A percentile compares a stretch with the other conserved stretches of the same genome.
Evolutionary conservation across 2,329 filamentous ascomycete species (phyloP).

Genomic region (Fusarium setosum): DNA sequence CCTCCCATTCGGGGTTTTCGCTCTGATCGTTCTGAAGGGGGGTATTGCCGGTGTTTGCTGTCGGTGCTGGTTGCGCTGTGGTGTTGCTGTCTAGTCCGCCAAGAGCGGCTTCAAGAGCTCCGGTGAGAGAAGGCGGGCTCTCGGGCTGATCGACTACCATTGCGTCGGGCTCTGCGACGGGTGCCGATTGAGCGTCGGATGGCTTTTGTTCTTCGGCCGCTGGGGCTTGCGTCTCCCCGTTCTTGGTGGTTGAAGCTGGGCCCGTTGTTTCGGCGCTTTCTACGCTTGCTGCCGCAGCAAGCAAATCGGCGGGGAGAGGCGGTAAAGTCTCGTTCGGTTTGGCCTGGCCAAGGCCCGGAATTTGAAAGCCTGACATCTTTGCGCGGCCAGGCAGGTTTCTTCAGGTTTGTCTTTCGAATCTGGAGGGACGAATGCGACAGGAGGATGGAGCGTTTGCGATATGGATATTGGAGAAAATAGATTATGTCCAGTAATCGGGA

Average conservation of each 20-base stretch:
- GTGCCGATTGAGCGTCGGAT: conserved; percentile 6
- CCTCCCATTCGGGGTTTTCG: conserved; percentile 83
- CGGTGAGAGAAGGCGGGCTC: conserved; percentile 53
- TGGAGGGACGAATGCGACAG: not conserved
- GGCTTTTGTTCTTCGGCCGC: conserved; percentile 7
- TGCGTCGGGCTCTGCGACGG: conserved; percentile 43
- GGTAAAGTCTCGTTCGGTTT: conserved; percentile 56
- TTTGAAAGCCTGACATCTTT: conserved; percentile 56
- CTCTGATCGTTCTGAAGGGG: conserved; percentile 48
- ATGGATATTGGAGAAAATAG: not conserved
- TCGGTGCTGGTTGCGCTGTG: conserved; percentile 24
- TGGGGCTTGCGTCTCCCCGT: conserved; percentile 11
- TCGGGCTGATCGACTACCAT: conserved; percentile 52
- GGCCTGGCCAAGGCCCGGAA: conserved; percentile 56
- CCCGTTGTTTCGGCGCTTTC: conserved; percentile 38
- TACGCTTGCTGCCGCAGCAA: conserved; percentile 44
- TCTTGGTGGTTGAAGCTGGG: not conserved
- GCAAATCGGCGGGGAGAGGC: conserved; percentile 49
- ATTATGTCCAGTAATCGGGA: no score
- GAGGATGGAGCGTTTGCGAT: not conserved
- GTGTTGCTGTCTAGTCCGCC: conserved; percentile 47
- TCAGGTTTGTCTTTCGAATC: not conserved
- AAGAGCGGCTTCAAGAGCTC: conserved; percentile 58
- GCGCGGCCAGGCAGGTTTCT: not conserved
- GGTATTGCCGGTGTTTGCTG: conserved; percentile 20